Base-by-base conservation (phyloP, 345 rosid species). In the Salix udensis region DNA sequence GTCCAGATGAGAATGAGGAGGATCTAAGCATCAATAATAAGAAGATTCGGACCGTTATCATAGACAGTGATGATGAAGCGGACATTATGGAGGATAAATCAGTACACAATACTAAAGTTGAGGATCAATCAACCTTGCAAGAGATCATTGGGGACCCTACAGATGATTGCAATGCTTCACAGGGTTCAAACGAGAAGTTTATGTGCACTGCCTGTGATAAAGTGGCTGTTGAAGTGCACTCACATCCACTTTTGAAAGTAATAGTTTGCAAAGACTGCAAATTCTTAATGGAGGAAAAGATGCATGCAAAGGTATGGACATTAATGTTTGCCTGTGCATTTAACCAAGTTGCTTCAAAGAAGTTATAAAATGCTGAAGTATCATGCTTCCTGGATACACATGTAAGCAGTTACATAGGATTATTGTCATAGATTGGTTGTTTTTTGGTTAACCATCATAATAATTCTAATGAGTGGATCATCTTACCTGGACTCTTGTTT, bases 231-330 rank as follows among this genome's bases (percentile, higher is more conserved):
- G 89, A 89, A 87, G 97, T 87, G 82, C 91, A 89, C 71, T 70
- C 88, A 28, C 99, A 96, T 84, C 99, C 98, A 21, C 85, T 91
- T 72, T 76, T 96, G 78, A 86, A 89, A 80, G 99, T 96, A 70
- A 92, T 96, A 76, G 61, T 96, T 77, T 96, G 99, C 92, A 82
- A 77, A 76, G 92, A 87, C 77, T 96, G 99, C 91, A 93, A 92
- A 88, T 72, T 76, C 72, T 82, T 83, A 65, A 74, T 93, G 79
- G 94, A 89, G 82, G 87, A 85, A 44, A 96, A 89, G 86, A 81
- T 86, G 82, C 75, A 70, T 74, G 67, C 81, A 67, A 89, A 90
- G 99, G 99, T 96, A 85, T 79, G 86, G n/a, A 71, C 42, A 0
- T 68, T 58, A 23, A 58, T 58, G 3, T 65, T 7, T 37, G 31